Evolutionary conservation across 2,329 filamentous ascomycete genomes (phyloP).

Genomic region (Xylaria sp.): DNA sequence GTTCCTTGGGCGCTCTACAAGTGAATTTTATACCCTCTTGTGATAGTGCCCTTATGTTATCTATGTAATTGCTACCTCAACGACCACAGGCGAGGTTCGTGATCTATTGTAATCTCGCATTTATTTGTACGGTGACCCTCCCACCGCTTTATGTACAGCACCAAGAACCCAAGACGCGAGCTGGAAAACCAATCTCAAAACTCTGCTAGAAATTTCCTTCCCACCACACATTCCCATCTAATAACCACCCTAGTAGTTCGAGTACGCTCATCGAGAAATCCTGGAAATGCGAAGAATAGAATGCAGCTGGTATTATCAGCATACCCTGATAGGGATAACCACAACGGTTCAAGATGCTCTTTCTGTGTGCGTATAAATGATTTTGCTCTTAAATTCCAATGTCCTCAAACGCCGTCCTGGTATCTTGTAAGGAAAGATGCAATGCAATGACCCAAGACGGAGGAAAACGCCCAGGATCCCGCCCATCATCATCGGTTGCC

Average conservation of each 20-base stretch:
- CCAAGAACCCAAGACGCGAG: constrained; percentile 31
- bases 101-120: constrained; percentile 33
- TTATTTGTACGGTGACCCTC: constrained; percentile 19
- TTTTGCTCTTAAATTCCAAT: constrained; percentile 32
- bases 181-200: constrained; percentile 34
- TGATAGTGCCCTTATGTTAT: constrained; percentile 8
- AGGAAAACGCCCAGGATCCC: constrained; percentile 44
- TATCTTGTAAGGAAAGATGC: constrained; percentile 54
- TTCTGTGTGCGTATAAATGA: constrained; percentile 39
- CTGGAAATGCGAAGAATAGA: constrained; percentile 35
- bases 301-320: constrained; percentile 24
- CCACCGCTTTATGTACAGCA: constrained; percentile 35
- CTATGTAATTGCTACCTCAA: constrained; percentile 18
- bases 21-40: constrained; percentile 12
- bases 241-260: constrained; percentile 27
- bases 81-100: constrained; percentile 35
- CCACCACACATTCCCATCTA: constrained; percentile 41
- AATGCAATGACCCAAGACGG: constrained; percentile 51
- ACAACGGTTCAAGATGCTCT: constrained; percentile 31
- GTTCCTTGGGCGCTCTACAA: constrained; percentile 1
- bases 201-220: constrained; percentile 39
- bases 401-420: constrained; percentile 56
- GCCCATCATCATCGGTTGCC: constrained; percentile 48
- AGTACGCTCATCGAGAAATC: constrained; percentile 22
- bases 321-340: background rate